A percentile compares a stretch with the other conserved stretches of the same genome.
These are phyloP conservation scores for Houttuynia cordata DNA, from an alignment of 164 flowering plant genomes.

Conservation along the genomic window DNA sequence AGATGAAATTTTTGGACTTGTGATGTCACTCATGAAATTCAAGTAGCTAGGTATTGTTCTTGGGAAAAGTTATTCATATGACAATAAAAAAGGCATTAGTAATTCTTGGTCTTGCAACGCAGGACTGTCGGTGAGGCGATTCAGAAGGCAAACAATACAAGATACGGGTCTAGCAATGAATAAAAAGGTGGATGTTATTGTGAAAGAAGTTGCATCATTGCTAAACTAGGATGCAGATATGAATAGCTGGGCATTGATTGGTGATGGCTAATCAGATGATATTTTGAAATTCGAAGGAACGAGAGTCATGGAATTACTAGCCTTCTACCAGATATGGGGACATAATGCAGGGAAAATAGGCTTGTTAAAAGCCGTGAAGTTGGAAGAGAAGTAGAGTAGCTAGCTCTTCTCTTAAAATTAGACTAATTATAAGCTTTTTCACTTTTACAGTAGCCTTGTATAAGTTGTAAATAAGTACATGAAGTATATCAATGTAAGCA, in stretches of 20 bases:
- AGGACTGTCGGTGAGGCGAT: conserved; percentile 52
- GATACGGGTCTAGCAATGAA: conserved; percentile 55
- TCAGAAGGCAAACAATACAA: conserved; percentile 52
- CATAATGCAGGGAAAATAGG: conserved; percentile 25
- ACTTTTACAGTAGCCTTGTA: not conserved
- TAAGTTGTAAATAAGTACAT: too few relatives aligned
- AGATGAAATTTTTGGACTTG: conserved; percentile 83
- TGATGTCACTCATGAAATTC: conserved; percentile 65
- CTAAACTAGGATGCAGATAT: conserved; percentile 16
- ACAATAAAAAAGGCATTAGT: not conserved
- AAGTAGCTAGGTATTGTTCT: conserved; percentile 36
- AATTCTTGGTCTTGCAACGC: conserved; percentile 47
- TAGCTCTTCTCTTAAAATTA: not conserved
- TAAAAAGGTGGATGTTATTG: conserved; percentile 18
- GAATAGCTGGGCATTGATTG: conserved; percentile 19
- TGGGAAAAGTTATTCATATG: too few relatives aligned
- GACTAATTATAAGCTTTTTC: not conserved
- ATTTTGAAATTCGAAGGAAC: conserved; percentile 25
- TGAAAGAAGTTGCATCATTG: conserved; percentile 32
- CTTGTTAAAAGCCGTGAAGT: conserved; percentile 34
- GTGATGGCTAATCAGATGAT: conserved; percentile 28
- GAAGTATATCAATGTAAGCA: too few relatives aligned
- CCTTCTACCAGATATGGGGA: conserved; percentile 27
- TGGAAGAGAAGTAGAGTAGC: not conserved
- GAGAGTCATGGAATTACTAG: conserved; percentile 23